Evolutionary conservation across 352 stramenopile genomes (phyloP), one percentile per base, ranked within the genome.

Genomic region (Phytophthora pini): DNA sequence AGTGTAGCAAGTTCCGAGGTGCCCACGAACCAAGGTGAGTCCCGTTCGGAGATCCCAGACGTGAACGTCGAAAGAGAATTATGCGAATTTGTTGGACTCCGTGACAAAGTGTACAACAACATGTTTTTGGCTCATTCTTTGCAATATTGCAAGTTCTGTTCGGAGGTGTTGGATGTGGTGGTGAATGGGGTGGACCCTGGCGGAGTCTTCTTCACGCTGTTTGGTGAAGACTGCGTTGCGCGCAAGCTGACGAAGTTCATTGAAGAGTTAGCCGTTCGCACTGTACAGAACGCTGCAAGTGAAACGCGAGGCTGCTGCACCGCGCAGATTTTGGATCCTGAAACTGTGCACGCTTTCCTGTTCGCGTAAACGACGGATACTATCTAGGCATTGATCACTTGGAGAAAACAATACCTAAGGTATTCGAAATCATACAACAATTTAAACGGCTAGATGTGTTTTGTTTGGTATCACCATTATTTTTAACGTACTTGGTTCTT

Each of bases 101-200:
- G 62, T 13, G 48, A 60, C 55, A 50, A 56, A 43, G 15, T 70
- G 41, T 70, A 70, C 62, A 58, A 49, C 8, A 44, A 32, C 15
- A 46, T 70, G 29, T 56, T 57, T 26, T 29, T 47, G 24, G 61
- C 61, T 15, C 61, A 70, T 22, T 5, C 32, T 26, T 12, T 5
- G 11, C 54, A 59, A 39, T 57, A 55, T 36, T 70, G 54, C 41
- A 59, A 46, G 17, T 65, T 70, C 26, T 70, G 62, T 27, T 44
- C 11, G 22, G 20, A 7, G 10, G 22, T 59, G 2, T 26, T 62
- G 9, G 40, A 64, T 13, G 4, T 5, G 8, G 20, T 57, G 12
- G n/a, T 59, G 10, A 57, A 15, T 22, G 58, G 45, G 10, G 38
- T 52, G 6, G 31, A 59, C 48, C 44, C 61, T 38, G 47, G 32